Percentiles rank a stretch among this genome's conserved stretches.
Conservation (phyloP, 306 rosid species). For the Ormosia semicastrata region DNA sequence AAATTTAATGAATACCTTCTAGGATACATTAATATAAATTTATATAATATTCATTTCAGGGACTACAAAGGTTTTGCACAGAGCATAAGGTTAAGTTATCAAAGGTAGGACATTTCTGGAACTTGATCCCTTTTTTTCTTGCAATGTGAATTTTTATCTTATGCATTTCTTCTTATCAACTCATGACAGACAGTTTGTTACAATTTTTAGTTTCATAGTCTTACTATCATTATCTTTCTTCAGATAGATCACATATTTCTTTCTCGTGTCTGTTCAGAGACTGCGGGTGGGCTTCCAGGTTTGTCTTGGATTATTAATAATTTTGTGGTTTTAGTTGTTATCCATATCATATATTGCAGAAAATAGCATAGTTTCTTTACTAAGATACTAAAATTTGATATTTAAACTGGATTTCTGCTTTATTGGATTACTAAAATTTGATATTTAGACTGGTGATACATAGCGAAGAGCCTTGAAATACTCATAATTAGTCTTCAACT, state of each 20-base stretch:
- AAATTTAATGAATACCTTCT: background rate
- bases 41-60: conserved; percentile 41
- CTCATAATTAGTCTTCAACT: conserved; percentile 23
- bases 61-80: conserved; percentile 86
- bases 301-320: conserved; percentile 24
- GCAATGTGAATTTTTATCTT: background rate
- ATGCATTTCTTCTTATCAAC: background rate
- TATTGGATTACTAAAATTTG: background rate
- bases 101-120: conserved; percentile 48
- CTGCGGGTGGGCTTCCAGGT: conserved; percentile 98
- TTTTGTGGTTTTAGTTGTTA: background rate
- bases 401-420: background rate
- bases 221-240: conserved; percentile 24
- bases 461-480: conserved; percentile 21
- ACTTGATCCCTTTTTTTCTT: background rate
- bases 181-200: background rate
- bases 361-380: background rate
- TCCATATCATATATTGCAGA: background rate
- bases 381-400: conserved; percentile 5
- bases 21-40: background rate
- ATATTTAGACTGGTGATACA: background rate
- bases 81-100: conserved; percentile 82
- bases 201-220: background rate
- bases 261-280: conserved; percentile 91
- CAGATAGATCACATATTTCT: conserved; percentile 94